A percentile compares a stretch with the other conserved stretches of the same genome.
phyloP scores from a whole-genome alignment of 495 filamentous ascomycete genomes.

The Annulohypoxylon bovei region DNA sequence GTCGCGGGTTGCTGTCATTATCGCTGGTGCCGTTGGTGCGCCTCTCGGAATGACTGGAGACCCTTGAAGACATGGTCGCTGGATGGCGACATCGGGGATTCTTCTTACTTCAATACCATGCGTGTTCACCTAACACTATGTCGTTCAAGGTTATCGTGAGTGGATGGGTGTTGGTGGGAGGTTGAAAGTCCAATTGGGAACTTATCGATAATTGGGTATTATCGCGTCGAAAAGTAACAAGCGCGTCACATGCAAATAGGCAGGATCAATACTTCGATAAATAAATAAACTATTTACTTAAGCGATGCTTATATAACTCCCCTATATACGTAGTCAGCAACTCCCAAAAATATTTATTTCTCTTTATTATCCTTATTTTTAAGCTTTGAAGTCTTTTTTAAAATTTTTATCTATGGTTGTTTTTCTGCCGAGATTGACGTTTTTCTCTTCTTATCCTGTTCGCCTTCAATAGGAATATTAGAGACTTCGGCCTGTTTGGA shows the following conservation, averaged over 20 bases:
- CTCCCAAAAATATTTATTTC: neutral
- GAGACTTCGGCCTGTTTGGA: neutral
- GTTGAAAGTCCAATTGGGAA: neutral
- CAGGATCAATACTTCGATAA: neutral
- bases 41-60: conserved; percentile 51
- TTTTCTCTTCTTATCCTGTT: neutral
- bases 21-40: conserved; percentile 53
- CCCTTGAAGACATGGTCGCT: conserved; percentile 52
- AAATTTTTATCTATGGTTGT: neutral
- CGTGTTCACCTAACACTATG: conserved; percentile 4
- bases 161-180: conserved; percentile 12
- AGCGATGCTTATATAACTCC: neutral
- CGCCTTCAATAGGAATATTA: neutral
- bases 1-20: conserved; percentile 47
- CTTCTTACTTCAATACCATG: conserved; percentile 22
- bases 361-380: neutral
- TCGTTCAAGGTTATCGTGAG: neutral
- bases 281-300: neutral
- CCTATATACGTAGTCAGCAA: no score
- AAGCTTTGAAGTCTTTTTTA: neutral
- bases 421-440: neutral
- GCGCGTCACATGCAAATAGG: neutral
- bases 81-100: conserved; percentile 39
- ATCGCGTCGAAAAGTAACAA: neutral
- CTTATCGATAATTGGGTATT: neutral